Conservation (phyloP, 176 grass and related monocot species). For the Lolium rigidum region DNA sequence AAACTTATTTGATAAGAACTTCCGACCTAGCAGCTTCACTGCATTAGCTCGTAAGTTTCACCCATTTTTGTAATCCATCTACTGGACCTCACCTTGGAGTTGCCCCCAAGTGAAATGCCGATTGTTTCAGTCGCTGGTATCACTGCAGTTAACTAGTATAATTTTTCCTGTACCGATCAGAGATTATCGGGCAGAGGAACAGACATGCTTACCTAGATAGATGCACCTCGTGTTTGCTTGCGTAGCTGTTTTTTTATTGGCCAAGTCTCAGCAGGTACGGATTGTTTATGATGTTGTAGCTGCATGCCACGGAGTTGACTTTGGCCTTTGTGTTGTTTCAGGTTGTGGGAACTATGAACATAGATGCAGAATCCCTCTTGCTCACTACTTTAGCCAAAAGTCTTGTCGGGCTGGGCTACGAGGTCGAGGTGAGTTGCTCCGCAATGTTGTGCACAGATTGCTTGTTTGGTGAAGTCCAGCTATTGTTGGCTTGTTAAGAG, state of each 20-base stretch:
- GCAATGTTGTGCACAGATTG: not conserved
- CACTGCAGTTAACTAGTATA: not conserved
- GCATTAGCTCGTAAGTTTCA: not conserved
- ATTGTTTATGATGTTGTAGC: constrained; percentile 26
- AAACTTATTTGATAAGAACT: not conserved
- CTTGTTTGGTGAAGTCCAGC: not conserved
- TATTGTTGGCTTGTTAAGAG: constrained; percentile 24
- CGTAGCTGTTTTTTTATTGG: constrained; percentile 41
- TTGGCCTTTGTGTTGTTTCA: constrained; percentile 48
- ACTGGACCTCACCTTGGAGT: constrained; percentile 19
- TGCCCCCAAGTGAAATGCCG: constrained; percentile 27
- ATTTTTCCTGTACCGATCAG: not conserved
- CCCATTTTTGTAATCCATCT: not conserved
- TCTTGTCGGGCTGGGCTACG: constrained; percentile 73
- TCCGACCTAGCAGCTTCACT: not conserved
- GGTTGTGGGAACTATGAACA: constrained; percentile 66
- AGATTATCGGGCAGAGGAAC: constrained; percentile 37
- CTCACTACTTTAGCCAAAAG: constrained; percentile 74
- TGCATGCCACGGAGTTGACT: constrained; percentile 45
- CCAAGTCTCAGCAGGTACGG: constrained; percentile 7
- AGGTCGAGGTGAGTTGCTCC: constrained; percentile 64
- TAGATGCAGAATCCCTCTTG: constrained; percentile 75
- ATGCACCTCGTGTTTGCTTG: constrained; percentile 13
- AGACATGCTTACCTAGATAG: constrained; percentile 57
- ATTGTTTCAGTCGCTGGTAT: not conserved